Conservation (phyloP, 202 grass and related monocot genomes). For the Eragrostis tef region DNA sequence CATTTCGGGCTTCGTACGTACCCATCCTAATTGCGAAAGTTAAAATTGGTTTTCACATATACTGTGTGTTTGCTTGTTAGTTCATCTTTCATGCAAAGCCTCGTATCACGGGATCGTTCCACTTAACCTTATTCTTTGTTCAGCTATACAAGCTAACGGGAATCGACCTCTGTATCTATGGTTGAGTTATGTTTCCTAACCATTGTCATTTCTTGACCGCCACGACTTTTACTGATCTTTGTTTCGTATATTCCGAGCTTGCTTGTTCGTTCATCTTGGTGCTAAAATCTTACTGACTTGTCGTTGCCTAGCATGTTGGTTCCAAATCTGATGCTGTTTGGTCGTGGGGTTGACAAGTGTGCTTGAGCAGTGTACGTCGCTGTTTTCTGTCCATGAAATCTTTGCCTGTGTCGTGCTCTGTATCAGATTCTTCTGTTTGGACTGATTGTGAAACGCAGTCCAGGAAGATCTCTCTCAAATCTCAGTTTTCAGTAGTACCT, state of each 20-base stretch:
- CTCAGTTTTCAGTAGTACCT: neutral
- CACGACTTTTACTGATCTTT: neutral
- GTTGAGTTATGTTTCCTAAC: neutral
- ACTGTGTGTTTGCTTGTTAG: neutral
- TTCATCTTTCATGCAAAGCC: too few relatives aligned
- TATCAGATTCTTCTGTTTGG: neutral
- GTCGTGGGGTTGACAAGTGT: neutral
- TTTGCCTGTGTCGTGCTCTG: neutral
- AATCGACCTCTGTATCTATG: neutral
- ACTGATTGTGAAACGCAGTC: neutral
- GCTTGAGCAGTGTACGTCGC: neutral
- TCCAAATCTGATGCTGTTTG: neutral
- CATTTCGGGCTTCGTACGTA: too few relatives aligned
- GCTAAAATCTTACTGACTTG: neutral
- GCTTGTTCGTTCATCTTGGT: neutral
- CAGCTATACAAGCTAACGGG: neutral
- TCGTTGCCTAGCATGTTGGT: neutral
- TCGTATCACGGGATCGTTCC: neutral
- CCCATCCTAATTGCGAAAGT: too few relatives aligned
- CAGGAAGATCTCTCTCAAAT: neutral
- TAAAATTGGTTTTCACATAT: neutral
- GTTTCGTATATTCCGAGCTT: slow-evolving; percentile 1
- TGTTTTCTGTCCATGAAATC: neutral
- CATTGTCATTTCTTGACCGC: neutral
- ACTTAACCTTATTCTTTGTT: neutral